Evolutionary conservation across 2,329 filamentous ascomycete genomes (phyloP).

Genomic region (Fusarium clavum): DNA sequence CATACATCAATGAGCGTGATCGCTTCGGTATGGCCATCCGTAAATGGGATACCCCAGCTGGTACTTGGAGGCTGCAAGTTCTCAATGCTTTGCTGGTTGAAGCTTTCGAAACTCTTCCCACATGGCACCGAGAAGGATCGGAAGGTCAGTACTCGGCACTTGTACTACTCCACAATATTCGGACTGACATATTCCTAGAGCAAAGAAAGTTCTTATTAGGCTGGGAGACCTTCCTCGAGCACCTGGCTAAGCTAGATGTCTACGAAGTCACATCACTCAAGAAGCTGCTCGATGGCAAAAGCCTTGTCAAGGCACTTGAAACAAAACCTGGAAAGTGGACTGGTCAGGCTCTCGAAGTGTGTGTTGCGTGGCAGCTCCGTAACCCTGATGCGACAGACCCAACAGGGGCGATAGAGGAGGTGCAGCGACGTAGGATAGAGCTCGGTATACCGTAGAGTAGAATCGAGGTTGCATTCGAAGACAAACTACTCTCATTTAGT

Average conservation of each 20-base stretch:
- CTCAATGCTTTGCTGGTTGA: slow-evolving; percentile 76
- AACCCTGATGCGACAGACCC: slow-evolving; percentile 75
- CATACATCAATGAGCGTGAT: slow-evolving; percentile 66
- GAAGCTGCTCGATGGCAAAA: slow-evolving; percentile 78
- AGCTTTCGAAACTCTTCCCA: slow-evolving; percentile 57
- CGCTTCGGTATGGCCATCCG: slow-evolving; percentile 80
- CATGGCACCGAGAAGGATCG: slow-evolving; percentile 46
- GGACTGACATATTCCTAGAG: slow-evolving; percentile 49
- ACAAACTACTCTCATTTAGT: not conserved
- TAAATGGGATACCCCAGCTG: slow-evolving; percentile 71
- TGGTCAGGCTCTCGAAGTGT: slow-evolving; percentile 79
- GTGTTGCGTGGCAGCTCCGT: slow-evolving; percentile 88
- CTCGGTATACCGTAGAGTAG: slow-evolving; percentile 55
- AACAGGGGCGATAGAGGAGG: slow-evolving; percentile 68
- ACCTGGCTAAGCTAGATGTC: slow-evolving; percentile 65
- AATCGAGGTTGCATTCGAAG: not conserved
- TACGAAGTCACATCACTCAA: slow-evolving; percentile 69
- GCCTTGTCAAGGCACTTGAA: slow-evolving; percentile 75
- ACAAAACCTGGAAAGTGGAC: slow-evolving; percentile 87
- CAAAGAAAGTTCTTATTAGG: slow-evolving; percentile 59
- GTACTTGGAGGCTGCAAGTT: slow-evolving; percentile 78
- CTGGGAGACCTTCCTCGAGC: slow-evolving; percentile 68
- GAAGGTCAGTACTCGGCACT: slow-evolving; percentile 52
- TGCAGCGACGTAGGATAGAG: slow-evolving; percentile 63
- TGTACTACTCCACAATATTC: slow-evolving; percentile 34